Evolutionary conservation across 2,329 filamentous ascomycete species (phyloP).

Genomic region (Hymenoscyphus albidus): DNA sequence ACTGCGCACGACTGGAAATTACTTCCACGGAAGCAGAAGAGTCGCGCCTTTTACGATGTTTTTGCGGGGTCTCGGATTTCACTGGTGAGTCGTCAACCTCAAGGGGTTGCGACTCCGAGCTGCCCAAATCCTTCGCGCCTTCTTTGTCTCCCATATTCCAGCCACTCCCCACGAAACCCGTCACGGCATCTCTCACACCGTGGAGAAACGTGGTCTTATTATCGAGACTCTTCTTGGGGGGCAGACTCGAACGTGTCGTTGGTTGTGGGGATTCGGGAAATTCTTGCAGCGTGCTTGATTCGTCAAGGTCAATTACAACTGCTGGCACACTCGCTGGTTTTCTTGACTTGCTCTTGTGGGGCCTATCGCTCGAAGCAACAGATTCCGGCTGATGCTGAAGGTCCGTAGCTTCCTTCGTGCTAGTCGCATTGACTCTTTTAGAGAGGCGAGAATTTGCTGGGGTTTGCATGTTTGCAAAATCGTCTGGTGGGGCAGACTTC

Average conservation of each 20-base stretch:
- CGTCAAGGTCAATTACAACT: not conserved
- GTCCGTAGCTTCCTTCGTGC: not conserved
- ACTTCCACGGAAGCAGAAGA: not conserved
- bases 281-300: not conserved
- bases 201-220: not conserved
- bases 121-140: not conserved
- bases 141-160: not conserved
- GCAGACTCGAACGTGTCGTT: not conserved
- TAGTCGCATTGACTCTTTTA: not conserved
- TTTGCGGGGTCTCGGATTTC: not conserved
- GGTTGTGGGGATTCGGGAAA: not conserved
- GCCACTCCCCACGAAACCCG: not conserved
- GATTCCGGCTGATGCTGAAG: not conserved
- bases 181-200: not conserved
- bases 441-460: not conserved
- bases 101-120: slow-evolving; percentile 1
- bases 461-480: not conserved
- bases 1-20: not conserved
- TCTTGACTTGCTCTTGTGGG: not conserved
- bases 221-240: not conserved
- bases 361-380: not conserved
- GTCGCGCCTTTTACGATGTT: not conserved
- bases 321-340: not conserved
- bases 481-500: not conserved
- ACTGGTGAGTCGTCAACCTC: slow-evolving; percentile 15